A percentile compares a stretch with the other conserved stretches of the same genome.
Evolutionary conservation across 2,329 filamentous ascomycete species (phyloP).

Genomic region (Penicillium sp.): DNA sequence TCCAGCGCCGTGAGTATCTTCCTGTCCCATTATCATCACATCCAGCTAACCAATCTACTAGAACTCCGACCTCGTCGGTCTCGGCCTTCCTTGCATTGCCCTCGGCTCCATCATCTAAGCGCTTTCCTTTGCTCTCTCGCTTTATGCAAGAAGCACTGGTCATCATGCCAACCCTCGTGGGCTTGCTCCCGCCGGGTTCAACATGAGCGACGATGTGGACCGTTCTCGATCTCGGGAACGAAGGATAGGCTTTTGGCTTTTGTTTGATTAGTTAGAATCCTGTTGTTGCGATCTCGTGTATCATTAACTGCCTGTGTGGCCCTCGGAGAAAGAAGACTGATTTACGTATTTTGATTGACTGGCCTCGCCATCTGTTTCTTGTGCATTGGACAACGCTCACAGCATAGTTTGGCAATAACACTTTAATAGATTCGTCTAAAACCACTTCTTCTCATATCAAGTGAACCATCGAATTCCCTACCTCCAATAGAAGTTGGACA

Average conservation of each 20-base stretch:
- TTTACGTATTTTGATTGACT: constrained; percentile 6
- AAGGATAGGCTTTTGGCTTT: constrained; percentile 16
- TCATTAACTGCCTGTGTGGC: constrained; percentile 32
- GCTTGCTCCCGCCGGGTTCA: neutral
- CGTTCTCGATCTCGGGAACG: constrained; percentile 21
- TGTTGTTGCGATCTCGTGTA: constrained; percentile 28
- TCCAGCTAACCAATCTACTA: constrained; percentile 16
- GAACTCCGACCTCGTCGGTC: constrained; percentile 36
- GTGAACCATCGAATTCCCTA: no score
- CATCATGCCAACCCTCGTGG: constrained; percentile 2
- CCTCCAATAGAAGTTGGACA: no score
- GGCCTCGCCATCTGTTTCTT: neutral
- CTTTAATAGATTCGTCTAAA: neutral
- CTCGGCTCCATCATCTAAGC: constrained; percentile 42
- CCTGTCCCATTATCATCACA: rapidly evolving
- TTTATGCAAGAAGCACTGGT: constrained; percentile 16
- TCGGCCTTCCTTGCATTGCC: constrained; percentile 42
- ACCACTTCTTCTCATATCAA: no score
- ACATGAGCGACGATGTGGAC: constrained; percentile 7
- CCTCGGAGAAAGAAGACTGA: constrained; percentile 36
- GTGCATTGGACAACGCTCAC: constrained; percentile 8
- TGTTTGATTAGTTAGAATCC: constrained; percentile 20
- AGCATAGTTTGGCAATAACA: constrained; percentile 16
- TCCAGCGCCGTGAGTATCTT: constrained; percentile 30
- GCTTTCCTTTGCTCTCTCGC: constrained; percentile 12